A percentile compares a stretch with the other conserved stretches of the same genome.
Evolutionary conservation across 1,139 yeast species (phyloP).

Genomic region (Yamadazyma spencermartinsiae): DNA sequence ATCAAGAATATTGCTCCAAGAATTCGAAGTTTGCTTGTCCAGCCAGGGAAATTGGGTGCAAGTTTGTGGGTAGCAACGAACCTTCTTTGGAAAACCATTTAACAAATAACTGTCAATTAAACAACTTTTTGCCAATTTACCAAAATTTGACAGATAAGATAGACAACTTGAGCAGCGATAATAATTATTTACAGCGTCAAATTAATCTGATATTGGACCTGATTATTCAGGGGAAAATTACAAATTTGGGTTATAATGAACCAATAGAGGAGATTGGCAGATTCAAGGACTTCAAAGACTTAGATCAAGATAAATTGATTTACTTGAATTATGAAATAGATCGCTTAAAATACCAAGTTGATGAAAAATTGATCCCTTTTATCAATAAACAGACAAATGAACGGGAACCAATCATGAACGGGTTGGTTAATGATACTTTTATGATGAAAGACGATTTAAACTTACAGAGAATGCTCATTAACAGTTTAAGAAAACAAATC

Average conservation of each 20-base stretch:
- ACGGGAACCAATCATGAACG: slow-evolving; percentile 38
- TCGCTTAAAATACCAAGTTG: slow-evolving; percentile 42
- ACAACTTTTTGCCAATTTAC: slow-evolving; percentile 32
- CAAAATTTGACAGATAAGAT: slow-evolving; percentile 22
- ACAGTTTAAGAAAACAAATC: slow-evolving; percentile 51
- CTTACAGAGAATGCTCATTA: slow-evolving; percentile 45
- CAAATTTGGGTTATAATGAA: slow-evolving; percentile 52
- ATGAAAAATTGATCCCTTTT: slow-evolving; percentile 41
- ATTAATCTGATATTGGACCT: slow-evolving; percentile 49
- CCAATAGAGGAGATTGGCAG: slow-evolving; percentile 46
- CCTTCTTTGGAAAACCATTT: slow-evolving; percentile 42
- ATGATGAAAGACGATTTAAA: slow-evolving; percentile 52
- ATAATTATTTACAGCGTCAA: slow-evolving; percentile 40
- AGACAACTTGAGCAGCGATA: slow-evolving; percentile 22
- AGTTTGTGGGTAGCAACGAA: slow-evolving; percentile 40
- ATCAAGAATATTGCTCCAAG: slow-evolving; percentile 36
- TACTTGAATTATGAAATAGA: slow-evolving; percentile 41
- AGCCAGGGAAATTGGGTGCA: slow-evolving; percentile 42
- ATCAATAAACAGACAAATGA: slow-evolving; percentile 34
- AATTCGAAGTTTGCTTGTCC: slow-evolving; percentile 39
- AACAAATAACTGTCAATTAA: slow-evolving; percentile 34
- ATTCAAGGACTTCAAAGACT: slow-evolving; percentile 21
- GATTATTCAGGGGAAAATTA: slow-evolving; percentile 50
- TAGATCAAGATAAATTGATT: slow-evolving; percentile 33
- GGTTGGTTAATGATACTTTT: slow-evolving; percentile 43